Base-by-base conservation (phyloP, 257 asterid species). In the Striga asiatica region DNA sequence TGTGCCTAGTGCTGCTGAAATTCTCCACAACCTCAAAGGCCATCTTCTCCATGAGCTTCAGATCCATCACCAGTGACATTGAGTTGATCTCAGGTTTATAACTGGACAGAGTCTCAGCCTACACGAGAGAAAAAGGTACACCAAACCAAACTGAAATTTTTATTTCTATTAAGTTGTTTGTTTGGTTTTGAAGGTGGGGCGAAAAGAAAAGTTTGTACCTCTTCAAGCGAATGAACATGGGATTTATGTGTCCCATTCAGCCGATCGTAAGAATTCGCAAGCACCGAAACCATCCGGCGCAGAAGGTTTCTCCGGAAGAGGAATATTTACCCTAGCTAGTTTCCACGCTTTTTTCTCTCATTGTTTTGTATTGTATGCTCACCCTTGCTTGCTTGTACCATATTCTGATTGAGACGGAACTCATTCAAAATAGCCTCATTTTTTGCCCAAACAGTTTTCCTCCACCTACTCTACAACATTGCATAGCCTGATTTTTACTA, bases 91-190 rank as follows among this genome's bases (percentile, higher is more conserved):
- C 59, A 1, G 98, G 98, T 68, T 80, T 91, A 53, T 89, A 86
- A 38, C 64, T 72, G 23, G 98, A 81, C 54, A 91, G 96, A 48
- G 80, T 52, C 39, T 76, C 71, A 42, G 98, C 98, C 97, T 89
- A 62, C 56, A 66, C 21, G 56, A n/a, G n/a, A n/a, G n/a, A 16
- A 12, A 16, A 41, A 13, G 16, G 23, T 13, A 14, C 11, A 41
- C n/a, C n/a, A n/a, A 16, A 41, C 4, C 2, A 5, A 29, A 5
- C 14, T 41, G 2, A 41, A 8, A 14, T 16, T 41, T 1, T 41
- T 16, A 14, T 12, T 41, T 41, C 21, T 18, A 41, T 2, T 41
- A n/a, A n/a, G n/a, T 41, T 13, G 19, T 39, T 39, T 20, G 47
- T 39, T 39, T 4, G 48, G 13, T 16, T 4, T 23, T n/a, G n/a